phyloP scores from a whole-genome alignment of 345 rosid species.

The Melastoma malabathricum region DNA sequence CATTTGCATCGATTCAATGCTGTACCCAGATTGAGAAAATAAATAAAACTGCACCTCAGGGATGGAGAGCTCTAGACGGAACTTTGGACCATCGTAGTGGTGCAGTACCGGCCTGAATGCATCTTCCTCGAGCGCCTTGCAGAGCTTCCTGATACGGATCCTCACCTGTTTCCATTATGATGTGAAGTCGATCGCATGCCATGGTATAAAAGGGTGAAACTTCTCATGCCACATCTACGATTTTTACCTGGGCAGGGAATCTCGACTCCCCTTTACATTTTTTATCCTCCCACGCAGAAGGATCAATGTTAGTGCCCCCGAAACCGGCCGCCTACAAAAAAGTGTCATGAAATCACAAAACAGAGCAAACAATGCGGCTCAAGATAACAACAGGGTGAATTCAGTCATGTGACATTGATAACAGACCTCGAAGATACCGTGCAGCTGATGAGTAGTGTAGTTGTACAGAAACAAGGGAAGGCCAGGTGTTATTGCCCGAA shows the following conservation, averaged over 20 bases:
- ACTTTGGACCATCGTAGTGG: conserved; percentile 18
- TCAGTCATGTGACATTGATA: neutral
- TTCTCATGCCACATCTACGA: neutral
- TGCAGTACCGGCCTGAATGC: conserved; percentile 16
- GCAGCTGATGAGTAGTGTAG: conserved; percentile 98
- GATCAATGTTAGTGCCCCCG: conserved; percentile 17
- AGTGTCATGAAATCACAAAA: no score
- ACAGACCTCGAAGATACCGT: conserved; percentile 81
- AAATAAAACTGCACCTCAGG: conserved; percentile 11
- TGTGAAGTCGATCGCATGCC: neutral
- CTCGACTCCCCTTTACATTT: conserved; percentile 13
- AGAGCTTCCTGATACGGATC: conserved; percentile 11
- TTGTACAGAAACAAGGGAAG: conserved; percentile 94
- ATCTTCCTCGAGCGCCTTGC: conserved; percentile 13
- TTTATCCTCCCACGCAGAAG: conserved; percentile 18
- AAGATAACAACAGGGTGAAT: no score
- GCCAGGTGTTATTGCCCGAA: conserved; percentile 93
- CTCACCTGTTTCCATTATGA: conserved; percentile 4
- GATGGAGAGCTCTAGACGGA: conserved; percentile 15
- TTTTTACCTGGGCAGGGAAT: conserved; percentile 17
- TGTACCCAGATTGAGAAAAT: no score
- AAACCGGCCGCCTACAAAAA: conserved; percentile 11
- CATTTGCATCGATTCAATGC: no score
- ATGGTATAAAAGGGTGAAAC: neutral
- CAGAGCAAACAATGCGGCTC: no score